Percentiles rank a stretch among this genome's conserved stretches.
Evolutionary conservation across 495 filamentous ascomycete genomes (phyloP).

Genomic region (Neurospora sp.): DNA sequence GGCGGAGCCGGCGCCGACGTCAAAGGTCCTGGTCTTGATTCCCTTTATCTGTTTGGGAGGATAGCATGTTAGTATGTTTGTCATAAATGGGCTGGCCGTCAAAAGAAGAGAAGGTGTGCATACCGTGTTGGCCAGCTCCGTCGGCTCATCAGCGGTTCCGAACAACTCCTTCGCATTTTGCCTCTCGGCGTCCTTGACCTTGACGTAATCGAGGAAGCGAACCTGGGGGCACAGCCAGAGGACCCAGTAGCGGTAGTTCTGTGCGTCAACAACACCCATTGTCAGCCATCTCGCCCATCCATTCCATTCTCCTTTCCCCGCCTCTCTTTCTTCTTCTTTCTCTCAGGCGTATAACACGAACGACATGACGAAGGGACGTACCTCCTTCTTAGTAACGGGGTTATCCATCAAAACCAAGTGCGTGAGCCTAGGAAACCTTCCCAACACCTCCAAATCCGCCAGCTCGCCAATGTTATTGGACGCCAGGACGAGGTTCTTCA

Average conservation of each 20-base stretch:
- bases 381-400: slow-evolving; percentile 85
- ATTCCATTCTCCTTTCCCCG: not conserved
- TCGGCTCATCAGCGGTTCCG: slow-evolving; percentile 64
- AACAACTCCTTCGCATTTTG: slow-evolving; percentile 67
- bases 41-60: slow-evolving; percentile 60
- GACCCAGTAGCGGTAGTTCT: slow-evolving; percentile 90
- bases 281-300: slow-evolving; percentile 1
- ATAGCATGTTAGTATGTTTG: not conserved
- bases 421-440: slow-evolving; percentile 55
- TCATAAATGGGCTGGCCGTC: not conserved
- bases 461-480: slow-evolving; percentile 67
- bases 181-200: slow-evolving; percentile 81
- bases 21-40: slow-evolving; percentile 75
- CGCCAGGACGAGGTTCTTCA: slow-evolving; percentile 69
- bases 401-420: slow-evolving; percentile 80
- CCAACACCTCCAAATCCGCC: slow-evolving; percentile 79
- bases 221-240: slow-evolving; percentile 78
- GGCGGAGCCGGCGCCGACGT: slow-evolving; percentile 41
- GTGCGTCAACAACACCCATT: not conserved
- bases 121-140: slow-evolving; percentile 50
- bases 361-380: slow-evolving; percentile 31
- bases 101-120: not conserved
- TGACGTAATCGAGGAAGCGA: slow-evolving; percentile 87
- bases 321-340: not conserved
- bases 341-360: not conserved